These are phyloP conservation scores for Tuber brumale DNA, from an alignment of 495 filamentous ascomycete genomes.

Conservation along the genomic window DNA sequence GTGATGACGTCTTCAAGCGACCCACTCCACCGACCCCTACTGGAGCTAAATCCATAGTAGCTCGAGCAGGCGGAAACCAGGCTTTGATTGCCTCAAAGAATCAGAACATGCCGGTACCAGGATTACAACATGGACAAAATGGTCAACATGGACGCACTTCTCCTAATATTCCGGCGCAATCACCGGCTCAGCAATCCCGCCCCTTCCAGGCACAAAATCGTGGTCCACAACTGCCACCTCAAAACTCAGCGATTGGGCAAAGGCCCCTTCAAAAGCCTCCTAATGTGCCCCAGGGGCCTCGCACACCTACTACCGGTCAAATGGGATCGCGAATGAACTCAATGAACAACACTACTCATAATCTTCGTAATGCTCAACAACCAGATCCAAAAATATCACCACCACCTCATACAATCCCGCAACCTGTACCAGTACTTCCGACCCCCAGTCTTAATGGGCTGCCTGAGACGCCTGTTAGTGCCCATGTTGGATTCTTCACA, in stretches of 20 bases:
- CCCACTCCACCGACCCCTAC: conserved; percentile 17
- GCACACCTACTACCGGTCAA: conserved; percentile 20
- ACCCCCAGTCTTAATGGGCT: conserved; percentile 22
- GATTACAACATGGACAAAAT: conserved; percentile 27
- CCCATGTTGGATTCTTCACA: conserved; percentile 35
- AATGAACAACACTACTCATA: conserved; percentile 10
- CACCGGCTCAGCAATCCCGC: conserved; percentile 11
- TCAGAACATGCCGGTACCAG: conserved; percentile 15
- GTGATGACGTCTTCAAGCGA: conserved; percentile 15
- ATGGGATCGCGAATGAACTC: conserved; percentile 20
- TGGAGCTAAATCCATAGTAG: conserved; percentile 6
- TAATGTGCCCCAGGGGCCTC: conserved; percentile 22
- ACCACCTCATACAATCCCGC: conserved; percentile 11
- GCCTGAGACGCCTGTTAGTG: conserved; percentile 28
- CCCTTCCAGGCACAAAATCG: conserved; percentile 14
- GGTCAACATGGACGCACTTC: conserved; percentile 19
- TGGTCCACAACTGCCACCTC: conserved; percentile 15
- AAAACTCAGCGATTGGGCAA: conserved; percentile 23
- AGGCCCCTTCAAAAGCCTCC: conserved; percentile 20
- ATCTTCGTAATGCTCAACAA: conserved; percentile 31
- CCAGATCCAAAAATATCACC: conserved; percentile 14
- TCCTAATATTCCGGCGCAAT: conserved; percentile 13
- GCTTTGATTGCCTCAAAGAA: conserved; percentile 9
- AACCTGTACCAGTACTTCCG: conserved; percentile 17
- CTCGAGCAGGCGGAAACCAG: conserved; percentile 9